A percentile compares a stretch with the other conserved stretches of the same genome.
Conservation (phyloP, 306 rosid species). For the Crataegus laevigata region DNA sequence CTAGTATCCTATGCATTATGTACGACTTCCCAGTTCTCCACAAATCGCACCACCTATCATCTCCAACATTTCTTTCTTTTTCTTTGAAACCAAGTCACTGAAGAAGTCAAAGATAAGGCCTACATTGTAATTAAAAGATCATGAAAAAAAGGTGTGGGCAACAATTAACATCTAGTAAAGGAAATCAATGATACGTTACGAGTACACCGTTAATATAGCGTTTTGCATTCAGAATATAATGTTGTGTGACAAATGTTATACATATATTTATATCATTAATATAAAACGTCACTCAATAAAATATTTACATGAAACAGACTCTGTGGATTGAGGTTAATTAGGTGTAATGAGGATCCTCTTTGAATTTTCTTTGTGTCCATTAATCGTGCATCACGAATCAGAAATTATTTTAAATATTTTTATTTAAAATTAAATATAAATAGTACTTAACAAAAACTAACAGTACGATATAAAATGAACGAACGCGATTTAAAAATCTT, state of each 20-base stretch:
- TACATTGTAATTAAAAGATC: not conserved
- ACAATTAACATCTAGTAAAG: not conserved
- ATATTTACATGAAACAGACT: not conserved
- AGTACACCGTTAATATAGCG: not conserved
- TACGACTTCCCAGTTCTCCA: not conserved
- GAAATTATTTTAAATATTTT: too few species aligned
- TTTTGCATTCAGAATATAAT: too few species aligned
- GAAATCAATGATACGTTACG: not conserved
- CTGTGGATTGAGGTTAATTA: not conserved
- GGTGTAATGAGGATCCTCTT: not conserved
- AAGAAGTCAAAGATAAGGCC: not conserved
- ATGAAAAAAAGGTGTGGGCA: not conserved
- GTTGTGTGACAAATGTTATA: too few species aligned
- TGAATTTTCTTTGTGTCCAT: fast-evolving
- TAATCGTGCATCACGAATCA: fast-evolving
- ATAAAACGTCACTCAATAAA: too few species aligned
- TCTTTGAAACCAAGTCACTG: not conserved
- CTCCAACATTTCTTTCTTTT: not conserved
- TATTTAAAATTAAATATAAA: too few species aligned
- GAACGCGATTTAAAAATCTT: fast-evolving
- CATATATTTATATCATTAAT: too few species aligned
- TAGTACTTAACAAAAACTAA: fast-evolving
- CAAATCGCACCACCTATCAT: not conserved
- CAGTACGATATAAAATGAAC: fast-evolving
- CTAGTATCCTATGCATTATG: not conserved